Conservation (phyloP, 225 moss, liverwort and hornwort species). For the Polytrichum commune region DNA sequence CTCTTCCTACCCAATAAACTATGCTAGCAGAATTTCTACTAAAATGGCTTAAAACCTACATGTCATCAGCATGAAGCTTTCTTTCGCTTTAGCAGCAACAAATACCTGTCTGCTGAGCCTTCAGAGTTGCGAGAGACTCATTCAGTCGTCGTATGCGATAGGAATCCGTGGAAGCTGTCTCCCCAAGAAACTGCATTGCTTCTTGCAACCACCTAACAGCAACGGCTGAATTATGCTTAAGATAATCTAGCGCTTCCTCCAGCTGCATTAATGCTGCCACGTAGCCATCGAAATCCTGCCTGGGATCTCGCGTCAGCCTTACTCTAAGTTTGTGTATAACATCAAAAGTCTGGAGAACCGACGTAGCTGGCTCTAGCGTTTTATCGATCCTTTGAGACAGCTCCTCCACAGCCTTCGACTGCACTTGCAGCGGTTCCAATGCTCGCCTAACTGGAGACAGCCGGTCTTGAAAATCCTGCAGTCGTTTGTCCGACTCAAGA, state of each 20-base stretch:
- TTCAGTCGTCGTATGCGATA: conserved; percentile 34
- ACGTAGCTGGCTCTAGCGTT: conserved; percentile 48
- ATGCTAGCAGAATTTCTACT: not conserved
- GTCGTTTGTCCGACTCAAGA: conserved; percentile 35
- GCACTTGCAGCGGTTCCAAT: conserved; percentile 38
- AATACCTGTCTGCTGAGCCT: conserved; percentile 45
- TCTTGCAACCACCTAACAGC: conserved; percentile 52
- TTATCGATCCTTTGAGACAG: conserved; percentile 39
- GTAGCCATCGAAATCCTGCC: conserved; percentile 50
- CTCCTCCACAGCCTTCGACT: conserved; percentile 29
- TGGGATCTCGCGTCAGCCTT: conserved; percentile 33
- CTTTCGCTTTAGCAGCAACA: not conserved
- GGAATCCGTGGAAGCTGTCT: conserved; percentile 34
- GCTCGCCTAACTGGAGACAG: conserved; percentile 39
- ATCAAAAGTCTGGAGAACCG: conserved; percentile 56
- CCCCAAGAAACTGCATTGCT: conserved; percentile 37
- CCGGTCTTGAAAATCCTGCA: conserved; percentile 43
- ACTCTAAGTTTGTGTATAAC: conserved; percentile 44
- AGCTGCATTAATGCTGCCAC: conserved; percentile 46
- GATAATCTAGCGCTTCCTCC: conserved; percentile 44
- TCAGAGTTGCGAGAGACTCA: conserved; percentile 43
- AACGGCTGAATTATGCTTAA: conserved; percentile 34
- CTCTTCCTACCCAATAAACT: too few species aligned
- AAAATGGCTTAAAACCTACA: conserved; percentile 22
- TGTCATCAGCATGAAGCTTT: not conserved